Percentiles rank a stretch among this genome's conserved stretches.
Evolutionary conservation across 106 monocot genomes (phyloP).

Genomic region (Allium fistulosum): DNA sequence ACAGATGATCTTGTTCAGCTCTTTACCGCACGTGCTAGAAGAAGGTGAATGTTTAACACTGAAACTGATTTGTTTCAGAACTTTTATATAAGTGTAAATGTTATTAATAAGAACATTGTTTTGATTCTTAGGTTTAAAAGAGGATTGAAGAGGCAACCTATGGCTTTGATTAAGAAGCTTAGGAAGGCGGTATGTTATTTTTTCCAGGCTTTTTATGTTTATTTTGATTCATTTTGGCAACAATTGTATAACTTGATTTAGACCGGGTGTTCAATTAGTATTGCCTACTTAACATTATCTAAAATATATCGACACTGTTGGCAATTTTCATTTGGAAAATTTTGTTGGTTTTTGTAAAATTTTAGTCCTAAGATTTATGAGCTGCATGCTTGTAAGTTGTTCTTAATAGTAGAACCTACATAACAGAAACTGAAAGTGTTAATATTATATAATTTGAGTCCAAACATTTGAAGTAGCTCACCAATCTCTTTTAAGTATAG

Average conservation of each 20-base stretch:
- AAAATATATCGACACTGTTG: background rate
- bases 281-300: background rate
- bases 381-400: background rate
- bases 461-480: too few relatives aligned
- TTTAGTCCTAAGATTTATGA: background rate
- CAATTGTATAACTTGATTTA: background rate
- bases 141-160: slow-evolving; percentile 81
- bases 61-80: too few relatives aligned
- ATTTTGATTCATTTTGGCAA: background rate
- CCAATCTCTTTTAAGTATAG: too few relatives aligned
- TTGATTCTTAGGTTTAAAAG: slow-evolving; percentile 47
- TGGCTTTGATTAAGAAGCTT: slow-evolving; percentile 91
- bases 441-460: too few relatives aligned
- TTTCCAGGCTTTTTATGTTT: background rate
- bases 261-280: background rate
- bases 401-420: background rate
- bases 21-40: slow-evolving; percentile 59
- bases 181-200: slow-evolving; percentile 62
- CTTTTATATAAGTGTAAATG: too few relatives aligned
- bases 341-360: background rate
- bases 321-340: background rate
- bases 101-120: background rate
- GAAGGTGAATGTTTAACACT: slow-evolving; percentile 28
- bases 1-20: slow-evolving; percentile 80
- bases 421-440: too few relatives aligned